Conservation (phyloP, 306 rosid genomes). For the Geum urbanum region DNA sequence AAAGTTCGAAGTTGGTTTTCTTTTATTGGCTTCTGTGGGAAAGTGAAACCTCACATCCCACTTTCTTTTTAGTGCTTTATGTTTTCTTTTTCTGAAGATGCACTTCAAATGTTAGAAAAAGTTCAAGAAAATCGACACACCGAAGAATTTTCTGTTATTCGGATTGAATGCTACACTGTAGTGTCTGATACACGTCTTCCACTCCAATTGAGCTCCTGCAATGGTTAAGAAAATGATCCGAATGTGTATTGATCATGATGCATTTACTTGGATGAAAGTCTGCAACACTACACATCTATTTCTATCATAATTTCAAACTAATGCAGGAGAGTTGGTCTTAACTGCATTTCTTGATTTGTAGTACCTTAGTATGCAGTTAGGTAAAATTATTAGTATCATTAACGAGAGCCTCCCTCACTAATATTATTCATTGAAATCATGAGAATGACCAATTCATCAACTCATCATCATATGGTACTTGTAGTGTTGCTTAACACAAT, state of each 20-base stretch:
- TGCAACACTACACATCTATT: not conserved
- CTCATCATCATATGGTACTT: not conserved
- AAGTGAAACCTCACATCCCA: constrained; percentile 26
- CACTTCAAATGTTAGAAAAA: constrained; percentile 13
- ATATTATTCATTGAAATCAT: not conserved
- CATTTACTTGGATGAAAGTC: constrained; percentile 6
- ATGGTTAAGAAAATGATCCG: not conserved
- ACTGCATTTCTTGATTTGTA: no score
- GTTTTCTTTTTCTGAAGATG: not conserved
- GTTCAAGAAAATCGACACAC: not conserved
- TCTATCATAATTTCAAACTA: not conserved
- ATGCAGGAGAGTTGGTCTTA: not conserved
- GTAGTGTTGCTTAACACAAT: not conserved
- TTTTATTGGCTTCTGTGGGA: constrained; percentile 16
- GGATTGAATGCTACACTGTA: not conserved
- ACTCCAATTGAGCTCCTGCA: constrained; percentile 1
- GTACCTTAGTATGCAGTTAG: not conserved
- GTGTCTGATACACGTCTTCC: constrained; percentile 11
- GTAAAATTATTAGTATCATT: not conserved
- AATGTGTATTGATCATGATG: not conserved
- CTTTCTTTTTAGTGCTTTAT: constrained; percentile 21
- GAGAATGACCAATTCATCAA: not conserved
- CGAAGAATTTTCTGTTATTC: not conserved
- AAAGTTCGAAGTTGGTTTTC: constrained; percentile 18
- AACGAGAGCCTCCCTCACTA: not conserved